phyloP scores from a whole-genome alignment of 2,329 filamentous ascomycete genomes.

The Botrytis aclada region DNA sequence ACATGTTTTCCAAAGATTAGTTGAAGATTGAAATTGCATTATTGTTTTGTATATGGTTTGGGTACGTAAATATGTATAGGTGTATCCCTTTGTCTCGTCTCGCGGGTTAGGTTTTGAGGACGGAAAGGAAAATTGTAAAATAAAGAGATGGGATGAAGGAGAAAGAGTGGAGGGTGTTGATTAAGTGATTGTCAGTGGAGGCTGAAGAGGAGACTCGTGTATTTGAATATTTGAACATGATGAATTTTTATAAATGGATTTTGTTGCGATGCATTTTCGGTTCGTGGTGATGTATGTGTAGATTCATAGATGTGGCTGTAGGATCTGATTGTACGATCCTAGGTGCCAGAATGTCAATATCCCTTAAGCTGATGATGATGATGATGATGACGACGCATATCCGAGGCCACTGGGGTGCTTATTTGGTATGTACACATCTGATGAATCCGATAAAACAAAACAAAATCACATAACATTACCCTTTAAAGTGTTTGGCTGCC shows the following conservation, averaged over 20 bases:
- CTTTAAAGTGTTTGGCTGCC: not conserved
- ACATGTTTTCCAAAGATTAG: not conserved
- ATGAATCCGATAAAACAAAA: not conserved
- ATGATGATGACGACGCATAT: not conserved
- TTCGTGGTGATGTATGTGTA: not conserved
- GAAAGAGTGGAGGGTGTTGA: not conserved
- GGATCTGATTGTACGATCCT: not conserved
- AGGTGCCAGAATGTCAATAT: not conserved
- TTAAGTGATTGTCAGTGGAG: not conserved
- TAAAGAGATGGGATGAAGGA: not conserved
- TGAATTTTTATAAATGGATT: not conserved
- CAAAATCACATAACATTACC: not conserved
- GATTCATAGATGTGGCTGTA: not conserved
- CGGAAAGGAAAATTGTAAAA: not conserved
- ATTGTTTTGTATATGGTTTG: not conserved
- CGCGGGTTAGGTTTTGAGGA: not conserved
- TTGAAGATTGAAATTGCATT: slow-evolving; percentile 1
- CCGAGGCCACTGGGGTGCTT: not conserved
- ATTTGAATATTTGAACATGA: not conserved
- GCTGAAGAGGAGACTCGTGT: not conserved
- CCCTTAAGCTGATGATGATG: not conserved
- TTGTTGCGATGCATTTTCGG: not conserved
- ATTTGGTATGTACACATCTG: not conserved
- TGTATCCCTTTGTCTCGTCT: not conserved
- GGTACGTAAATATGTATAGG: not conserved